These are phyloP conservation scores for Golubevia sp. DNA, from an alignment of 1,284 basidiomycete species.

Conservation along the genomic window DNA sequence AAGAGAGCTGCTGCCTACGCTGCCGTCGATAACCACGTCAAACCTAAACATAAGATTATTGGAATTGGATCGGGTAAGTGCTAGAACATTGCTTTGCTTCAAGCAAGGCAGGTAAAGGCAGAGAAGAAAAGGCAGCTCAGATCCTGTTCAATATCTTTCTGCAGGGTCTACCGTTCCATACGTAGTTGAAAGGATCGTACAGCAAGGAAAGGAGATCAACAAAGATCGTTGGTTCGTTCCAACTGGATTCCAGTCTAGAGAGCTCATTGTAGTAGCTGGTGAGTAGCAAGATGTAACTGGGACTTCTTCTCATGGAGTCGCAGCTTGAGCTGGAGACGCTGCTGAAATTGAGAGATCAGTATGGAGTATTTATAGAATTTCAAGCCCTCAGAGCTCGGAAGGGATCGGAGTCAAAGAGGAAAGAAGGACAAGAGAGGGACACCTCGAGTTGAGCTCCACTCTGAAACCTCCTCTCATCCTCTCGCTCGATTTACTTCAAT, in stretches of 20 bases:
- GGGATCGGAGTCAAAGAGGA: no score
- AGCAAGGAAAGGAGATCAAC: constrained; percentile 80
- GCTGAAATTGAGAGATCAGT: no score
- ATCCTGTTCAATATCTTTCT: no score
- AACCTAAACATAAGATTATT: constrained; percentile 78
- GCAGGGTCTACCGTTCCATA: constrained; percentile 94
- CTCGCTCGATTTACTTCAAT: neutral
- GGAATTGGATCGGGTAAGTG: constrained; percentile 49
- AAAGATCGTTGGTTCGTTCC: constrained; percentile 64
- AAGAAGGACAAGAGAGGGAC: no score
- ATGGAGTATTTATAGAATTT: no score
- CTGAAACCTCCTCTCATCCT: neutral
- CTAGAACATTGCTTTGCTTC: neutral
- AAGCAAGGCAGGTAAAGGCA: neutral
- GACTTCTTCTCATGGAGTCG: no score
- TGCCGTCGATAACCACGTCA: constrained; percentile 88
- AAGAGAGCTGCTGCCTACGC: constrained; percentile 91
- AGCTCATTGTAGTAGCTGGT: constrained; percentile 80
- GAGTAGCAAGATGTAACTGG: constrained; percentile 2
- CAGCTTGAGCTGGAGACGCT: no score
- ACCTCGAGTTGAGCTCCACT: no score
- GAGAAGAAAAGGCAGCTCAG: neutral
- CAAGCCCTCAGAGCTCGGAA: no score
- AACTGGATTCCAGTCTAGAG: constrained; percentile 88
- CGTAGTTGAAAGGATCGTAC: constrained; percentile 90